Conservation (phyloP, 768 basidiomycete species). For the Macrocybe gigantea region DNA sequence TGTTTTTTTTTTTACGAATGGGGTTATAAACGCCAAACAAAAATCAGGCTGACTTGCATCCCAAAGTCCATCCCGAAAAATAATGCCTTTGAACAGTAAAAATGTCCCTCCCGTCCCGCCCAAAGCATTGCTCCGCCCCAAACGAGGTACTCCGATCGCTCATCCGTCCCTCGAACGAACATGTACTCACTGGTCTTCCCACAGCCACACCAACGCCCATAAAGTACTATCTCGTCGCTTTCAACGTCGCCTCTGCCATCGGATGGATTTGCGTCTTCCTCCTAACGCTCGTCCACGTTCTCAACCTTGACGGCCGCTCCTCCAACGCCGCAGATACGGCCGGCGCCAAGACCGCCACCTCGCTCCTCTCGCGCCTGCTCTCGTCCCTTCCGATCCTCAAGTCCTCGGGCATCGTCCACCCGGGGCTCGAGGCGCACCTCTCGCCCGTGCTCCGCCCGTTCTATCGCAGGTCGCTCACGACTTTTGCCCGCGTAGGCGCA, state of each 20-base stretch:
- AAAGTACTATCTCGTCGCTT: constrained; percentile 65
- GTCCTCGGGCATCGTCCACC: constrained; percentile 15
- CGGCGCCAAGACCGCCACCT: constrained; percentile 25
- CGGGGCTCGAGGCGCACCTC: constrained; percentile 28
- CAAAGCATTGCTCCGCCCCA: constrained; percentile 1
- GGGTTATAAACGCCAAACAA: neutral
- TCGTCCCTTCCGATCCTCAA: constrained; percentile 29
- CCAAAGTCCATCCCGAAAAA: neutral
- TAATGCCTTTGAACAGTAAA: neutral
- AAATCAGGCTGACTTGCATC: neutral
- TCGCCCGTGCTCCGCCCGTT: constrained; percentile 36
- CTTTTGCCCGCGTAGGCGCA: constrained; percentile 56
- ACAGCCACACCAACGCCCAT: constrained; percentile 21
- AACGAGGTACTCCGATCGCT: constrained; percentile 1
- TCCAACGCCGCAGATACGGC: constrained; percentile 14
- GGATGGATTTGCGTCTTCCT: constrained; percentile 75
- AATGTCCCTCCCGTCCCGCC: constrained; percentile 1
- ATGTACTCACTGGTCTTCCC: neutral
- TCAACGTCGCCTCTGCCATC: constrained; percentile 70
- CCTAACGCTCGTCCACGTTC: constrained; percentile 45
- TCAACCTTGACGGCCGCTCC: constrained; percentile 35
- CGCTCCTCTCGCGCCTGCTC: constrained; percentile 28
- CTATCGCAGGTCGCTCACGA: constrained; percentile 46
- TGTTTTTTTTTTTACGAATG: too few species aligned
- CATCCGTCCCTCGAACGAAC: neutral